Conservation (phyloP, 257 asterid species). For the Cynanchum wilfordii region DNA sequence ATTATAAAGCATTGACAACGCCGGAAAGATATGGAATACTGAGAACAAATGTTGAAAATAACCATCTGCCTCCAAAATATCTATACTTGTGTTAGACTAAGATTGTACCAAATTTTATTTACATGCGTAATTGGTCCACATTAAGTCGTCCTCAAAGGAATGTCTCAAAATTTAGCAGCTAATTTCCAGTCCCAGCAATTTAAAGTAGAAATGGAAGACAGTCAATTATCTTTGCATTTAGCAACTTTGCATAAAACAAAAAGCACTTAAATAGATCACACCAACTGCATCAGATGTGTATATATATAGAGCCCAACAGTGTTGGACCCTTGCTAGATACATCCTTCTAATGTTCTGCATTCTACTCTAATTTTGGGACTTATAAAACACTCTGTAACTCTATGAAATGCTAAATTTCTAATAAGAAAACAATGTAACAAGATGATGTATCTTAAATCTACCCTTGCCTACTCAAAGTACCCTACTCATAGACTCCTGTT, state of each 20-base stretch:
- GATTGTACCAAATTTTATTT: background rate
- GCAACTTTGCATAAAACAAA: background rate
- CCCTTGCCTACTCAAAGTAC: background rate
- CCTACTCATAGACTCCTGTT: background rate
- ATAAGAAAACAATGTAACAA: background rate
- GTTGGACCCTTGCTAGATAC: background rate
- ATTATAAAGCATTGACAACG: background rate
- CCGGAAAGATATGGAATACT: background rate
- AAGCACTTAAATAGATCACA: background rate
- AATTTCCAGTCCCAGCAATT: conserved; percentile 6
- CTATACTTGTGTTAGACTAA: background rate
- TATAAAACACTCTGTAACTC: background rate
- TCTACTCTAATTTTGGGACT: background rate
- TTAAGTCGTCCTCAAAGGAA: background rate
- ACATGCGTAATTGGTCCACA: background rate
- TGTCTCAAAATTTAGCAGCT: background rate
- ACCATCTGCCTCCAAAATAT: background rate
- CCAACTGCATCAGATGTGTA: background rate
- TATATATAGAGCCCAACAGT: no score
- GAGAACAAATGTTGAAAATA: background rate
- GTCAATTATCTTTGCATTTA: background rate
- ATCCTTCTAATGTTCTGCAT: background rate
- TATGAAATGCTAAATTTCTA: background rate
- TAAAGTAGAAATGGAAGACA: no score
- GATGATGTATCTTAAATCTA: background rate